A percentile compares a stretch with the other conserved stretches of the same genome.
Evolutionary conservation across 306 rosid genomes (phyloP).

Genomic region (Hippophae gyantsensis): DNA sequence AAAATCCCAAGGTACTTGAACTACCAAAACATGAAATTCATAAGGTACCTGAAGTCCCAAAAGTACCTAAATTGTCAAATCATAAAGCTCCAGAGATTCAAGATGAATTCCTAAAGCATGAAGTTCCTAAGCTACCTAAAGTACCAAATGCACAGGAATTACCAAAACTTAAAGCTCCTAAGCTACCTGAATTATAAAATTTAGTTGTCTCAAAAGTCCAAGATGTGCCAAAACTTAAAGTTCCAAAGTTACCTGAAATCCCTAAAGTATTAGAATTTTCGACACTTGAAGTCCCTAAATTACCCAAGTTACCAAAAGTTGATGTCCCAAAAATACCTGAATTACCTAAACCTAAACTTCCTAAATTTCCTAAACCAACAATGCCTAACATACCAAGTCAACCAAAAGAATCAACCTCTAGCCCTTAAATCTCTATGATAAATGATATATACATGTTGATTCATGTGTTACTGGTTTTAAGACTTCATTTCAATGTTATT

Average conservation of each 20-base stretch:
- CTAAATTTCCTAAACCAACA: background rate
- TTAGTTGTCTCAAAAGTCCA: background rate
- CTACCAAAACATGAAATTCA: background rate
- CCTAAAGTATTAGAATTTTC: background rate
- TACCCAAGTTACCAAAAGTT: too few species aligned
- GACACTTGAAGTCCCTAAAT: too few species aligned
- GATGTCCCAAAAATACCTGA: background rate
- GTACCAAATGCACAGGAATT: background rate
- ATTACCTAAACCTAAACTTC: background rate
- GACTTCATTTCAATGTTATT: too few species aligned
- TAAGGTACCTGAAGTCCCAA: constrained; percentile 6
- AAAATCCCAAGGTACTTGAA: background rate
- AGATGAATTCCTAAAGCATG: background rate
- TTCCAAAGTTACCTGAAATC: background rate
- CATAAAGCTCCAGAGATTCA: constrained; percentile 1
- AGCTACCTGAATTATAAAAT: background rate
- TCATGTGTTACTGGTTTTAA: too few species aligned
- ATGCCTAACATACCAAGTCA: background rate
- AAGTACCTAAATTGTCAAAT: background rate
- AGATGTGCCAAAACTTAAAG: background rate
- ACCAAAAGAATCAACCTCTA: too few species aligned
- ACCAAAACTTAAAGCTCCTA: background rate
- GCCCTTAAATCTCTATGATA: background rate
- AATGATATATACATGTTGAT: too few species aligned
- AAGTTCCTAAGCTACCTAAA: background rate